These are phyloP conservation scores for Colletotrichum truncatum DNA, from an alignment of 2,329 filamentous ascomycete genomes.

Conservation along the genomic window DNA sequence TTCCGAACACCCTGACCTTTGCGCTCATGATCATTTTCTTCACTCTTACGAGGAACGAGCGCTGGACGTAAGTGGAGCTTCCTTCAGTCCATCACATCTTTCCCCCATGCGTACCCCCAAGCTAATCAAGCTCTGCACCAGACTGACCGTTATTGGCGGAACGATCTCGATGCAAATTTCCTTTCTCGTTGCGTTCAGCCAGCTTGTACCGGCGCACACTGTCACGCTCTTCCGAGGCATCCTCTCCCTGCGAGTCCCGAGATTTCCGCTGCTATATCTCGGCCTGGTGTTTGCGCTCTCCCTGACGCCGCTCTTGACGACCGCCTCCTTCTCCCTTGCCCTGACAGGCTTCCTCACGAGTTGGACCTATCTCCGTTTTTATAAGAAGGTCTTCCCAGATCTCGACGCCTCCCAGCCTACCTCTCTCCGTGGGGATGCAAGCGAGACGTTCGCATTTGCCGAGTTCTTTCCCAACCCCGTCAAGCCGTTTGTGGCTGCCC, in stretches of 20 bases:
- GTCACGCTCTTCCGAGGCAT: slow-evolving; percentile 92
- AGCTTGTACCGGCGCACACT: slow-evolving; percentile 96
- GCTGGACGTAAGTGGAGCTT: slow-evolving; percentile 69
- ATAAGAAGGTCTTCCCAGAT: slow-evolving; percentile 79
- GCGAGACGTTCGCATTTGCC: slow-evolving; percentile 94
- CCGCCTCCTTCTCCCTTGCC: slow-evolving; percentile 81
- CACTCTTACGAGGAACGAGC: slow-evolving; percentile 71
- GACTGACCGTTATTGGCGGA: slow-evolving; percentile 84
- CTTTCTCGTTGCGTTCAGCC: slow-evolving; percentile 97
- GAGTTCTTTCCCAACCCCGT: slow-evolving; percentile 91
- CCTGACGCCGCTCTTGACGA: slow-evolving; percentile 66
- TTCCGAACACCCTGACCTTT: slow-evolving; percentile 84
- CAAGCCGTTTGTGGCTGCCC: slow-evolving; percentile 78
- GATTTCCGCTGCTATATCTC: slow-evolving; percentile 78
- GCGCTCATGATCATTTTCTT: slow-evolving; percentile 78
- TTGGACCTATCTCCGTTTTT: slow-evolving; percentile 97
- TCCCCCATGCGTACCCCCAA: not conserved
- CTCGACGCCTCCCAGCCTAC: slow-evolving; percentile 69
- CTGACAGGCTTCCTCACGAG: slow-evolving; percentile 85
- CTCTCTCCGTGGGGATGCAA: slow-evolving; percentile 85
- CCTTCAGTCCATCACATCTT: not conserved
- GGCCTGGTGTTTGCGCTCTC: slow-evolving; percentile 73
- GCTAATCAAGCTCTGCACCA: slow-evolving; percentile 48
- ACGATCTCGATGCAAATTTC: slow-evolving; percentile 90
- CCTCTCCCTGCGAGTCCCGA: slow-evolving; percentile 85